Evolutionary conservation across 192 early-diverging fungal species (phyloP), one percentile per base, ranked within the genome.

Genomic region (Phycomyces blakesleeanus): DNA sequence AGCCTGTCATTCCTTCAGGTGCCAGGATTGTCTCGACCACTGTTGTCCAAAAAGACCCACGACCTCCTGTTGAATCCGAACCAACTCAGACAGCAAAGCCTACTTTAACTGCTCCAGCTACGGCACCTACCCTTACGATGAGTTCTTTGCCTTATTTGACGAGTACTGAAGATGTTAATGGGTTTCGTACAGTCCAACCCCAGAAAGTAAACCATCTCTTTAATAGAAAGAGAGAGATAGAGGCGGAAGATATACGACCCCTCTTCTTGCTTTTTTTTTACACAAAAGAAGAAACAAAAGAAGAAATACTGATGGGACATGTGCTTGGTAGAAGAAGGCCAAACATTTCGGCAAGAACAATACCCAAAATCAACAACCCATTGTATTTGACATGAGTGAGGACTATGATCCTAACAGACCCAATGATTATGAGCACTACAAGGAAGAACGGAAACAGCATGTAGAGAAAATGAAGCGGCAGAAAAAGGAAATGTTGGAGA

Each of bases 351-450:
- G 2, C 60, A 77, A 63, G 5, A 57, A 68, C 50, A 69, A 75
- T 67, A 64, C 57, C 24, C 42, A 56, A 22, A 51, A 62, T 10
- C 61, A 58, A 2, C 55, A 56, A 50, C 65, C 68, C 22, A 66
- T 63, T n/a, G 68, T 73, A 27, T 63, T 79, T 38, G 64, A 64
- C 20, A 60, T 83, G 47, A 60, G 71, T 14, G 83, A 85, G 44
- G 83, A 83, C 42, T 88, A 85, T 72, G 90, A 91, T 42, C 85
- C 89, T 34, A 59, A 77, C 2, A 61, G 81, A 54, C 90, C 90
- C 5, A 91, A 89, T 54, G 90, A 91, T 50, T 91, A 81, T 69
- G 84, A 89, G 27, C 74, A 78, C 34, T 86, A 82, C 47, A 91
- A 89, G 63, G 64, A 71, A 50, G 86, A 90, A 59, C 64, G 72